phyloP scores from a whole-genome alignment of 2,329 filamentous ascomycete genomes.

The Colletotrichum scovillei region DNA sequence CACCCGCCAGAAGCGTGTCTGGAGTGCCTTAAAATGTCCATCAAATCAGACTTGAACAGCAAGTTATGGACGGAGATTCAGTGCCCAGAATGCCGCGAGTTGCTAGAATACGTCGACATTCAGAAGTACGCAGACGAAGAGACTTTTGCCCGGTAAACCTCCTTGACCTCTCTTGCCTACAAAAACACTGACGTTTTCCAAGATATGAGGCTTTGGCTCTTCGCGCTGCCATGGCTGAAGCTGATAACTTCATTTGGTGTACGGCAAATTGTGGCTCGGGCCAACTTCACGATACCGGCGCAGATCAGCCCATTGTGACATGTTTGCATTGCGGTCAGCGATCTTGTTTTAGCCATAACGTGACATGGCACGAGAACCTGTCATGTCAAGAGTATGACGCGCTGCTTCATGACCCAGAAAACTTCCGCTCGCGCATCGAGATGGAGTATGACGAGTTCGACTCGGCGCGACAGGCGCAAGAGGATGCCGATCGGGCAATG shows the following conservation, averaged over 20 bases:
- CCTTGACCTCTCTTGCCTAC: background rate
- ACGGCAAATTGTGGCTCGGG: conserved; percentile 62
- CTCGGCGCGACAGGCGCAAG: conserved; percentile 57
- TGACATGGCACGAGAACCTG: conserved; percentile 54
- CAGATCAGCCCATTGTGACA: conserved; percentile 52
- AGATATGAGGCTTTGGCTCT: conserved; percentile 58
- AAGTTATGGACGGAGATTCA: conserved; percentile 57
- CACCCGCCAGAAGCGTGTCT: conserved; percentile 49
- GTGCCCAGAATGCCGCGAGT: conserved; percentile 63
- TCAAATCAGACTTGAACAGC: conserved; percentile 46
- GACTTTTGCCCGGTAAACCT: conserved; percentile 54
- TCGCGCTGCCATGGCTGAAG: conserved; percentile 53
- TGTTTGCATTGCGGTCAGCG: conserved; percentile 52
- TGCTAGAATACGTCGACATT: conserved; percentile 57
- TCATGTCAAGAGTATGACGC: conserved; percentile 56
- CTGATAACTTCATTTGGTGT: conserved; percentile 65
- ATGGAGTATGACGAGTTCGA: conserved; percentile 56
- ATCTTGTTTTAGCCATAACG: conserved; percentile 55
- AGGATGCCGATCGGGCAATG: conserved; percentile 55
- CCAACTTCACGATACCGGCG: conserved; percentile 59
- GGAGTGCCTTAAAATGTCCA: conserved; percentile 48
- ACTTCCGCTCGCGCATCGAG: conserved; percentile 51
- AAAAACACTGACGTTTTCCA: background rate
- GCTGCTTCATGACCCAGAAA: conserved; percentile 50
- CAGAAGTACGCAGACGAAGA: conserved; percentile 55